phyloP scores from a whole-genome alignment of 495 filamentous ascomycete genomes.

The Annulohypoxylon bovei region DNA sequence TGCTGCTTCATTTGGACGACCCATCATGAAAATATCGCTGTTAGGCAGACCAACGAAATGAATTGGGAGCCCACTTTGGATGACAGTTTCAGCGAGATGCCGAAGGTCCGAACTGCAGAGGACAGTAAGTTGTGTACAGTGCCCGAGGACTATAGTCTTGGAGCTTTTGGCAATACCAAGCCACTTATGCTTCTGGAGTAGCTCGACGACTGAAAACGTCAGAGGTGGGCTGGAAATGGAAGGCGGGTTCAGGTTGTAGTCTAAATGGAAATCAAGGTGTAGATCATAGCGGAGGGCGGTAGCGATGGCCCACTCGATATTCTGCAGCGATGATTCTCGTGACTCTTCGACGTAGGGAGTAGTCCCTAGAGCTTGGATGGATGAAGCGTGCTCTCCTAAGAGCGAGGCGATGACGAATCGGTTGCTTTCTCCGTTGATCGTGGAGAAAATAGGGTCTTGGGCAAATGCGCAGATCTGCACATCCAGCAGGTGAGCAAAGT shows the following conservation, averaged over 20 bases:
- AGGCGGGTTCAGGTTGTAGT: constrained; percentile 69
- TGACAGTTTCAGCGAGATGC: constrained; percentile 57
- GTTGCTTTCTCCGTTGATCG: constrained; percentile 55
- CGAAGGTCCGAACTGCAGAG: constrained; percentile 62
- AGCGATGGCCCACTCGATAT: constrained; percentile 71
- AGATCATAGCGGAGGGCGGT: constrained; percentile 57
- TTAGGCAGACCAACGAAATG: constrained; percentile 77
- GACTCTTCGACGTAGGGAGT: constrained; percentile 76
- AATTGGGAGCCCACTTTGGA: constrained; percentile 61
- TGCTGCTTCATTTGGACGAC: constrained; percentile 50
- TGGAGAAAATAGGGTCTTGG: constrained; percentile 74
- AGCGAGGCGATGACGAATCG: constrained; percentile 26
- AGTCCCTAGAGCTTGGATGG: constrained; percentile 70
- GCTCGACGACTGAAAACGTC: constrained; percentile 63
- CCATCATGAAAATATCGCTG: constrained; percentile 80
- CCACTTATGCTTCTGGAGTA: constrained; percentile 62
- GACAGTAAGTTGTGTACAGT: constrained; percentile 75
- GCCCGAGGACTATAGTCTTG: constrained; percentile 70
- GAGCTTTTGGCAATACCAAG: constrained; percentile 40
- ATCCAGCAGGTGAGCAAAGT: constrained; percentile 64
- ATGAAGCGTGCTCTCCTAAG: constrained; percentile 52
- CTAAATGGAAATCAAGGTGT: constrained; percentile 78
- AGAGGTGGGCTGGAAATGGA: constrained; percentile 53
- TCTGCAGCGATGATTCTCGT: constrained; percentile 58
- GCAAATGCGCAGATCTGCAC: constrained; percentile 80